Percentiles rank a stretch among this genome's conserved stretches.
phyloP scores from a whole-genome alignment of 2,329 filamentous ascomycete genomes.

The Penicillium oxalicum region DNA sequence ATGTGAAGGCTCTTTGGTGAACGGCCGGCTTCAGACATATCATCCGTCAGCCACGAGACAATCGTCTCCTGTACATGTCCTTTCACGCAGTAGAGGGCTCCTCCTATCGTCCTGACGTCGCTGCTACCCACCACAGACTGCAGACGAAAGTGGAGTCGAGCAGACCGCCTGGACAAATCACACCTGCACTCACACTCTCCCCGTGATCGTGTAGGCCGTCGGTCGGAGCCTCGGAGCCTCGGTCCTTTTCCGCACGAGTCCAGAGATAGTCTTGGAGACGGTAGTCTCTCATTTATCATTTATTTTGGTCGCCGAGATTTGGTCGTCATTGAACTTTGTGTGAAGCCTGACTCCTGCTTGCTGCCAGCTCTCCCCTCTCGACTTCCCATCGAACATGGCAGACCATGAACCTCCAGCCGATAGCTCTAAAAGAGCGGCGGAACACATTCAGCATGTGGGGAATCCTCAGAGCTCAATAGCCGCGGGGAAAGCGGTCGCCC shows the following conservation, averaged over 20 bases:
- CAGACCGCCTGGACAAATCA: conserved; percentile 10
- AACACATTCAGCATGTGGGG: conserved; percentile 15
- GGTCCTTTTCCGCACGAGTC: conserved; percentile 15
- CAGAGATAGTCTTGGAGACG: not conserved
- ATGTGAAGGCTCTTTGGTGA: too few relatives aligned
- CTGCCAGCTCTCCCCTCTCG: not conserved
- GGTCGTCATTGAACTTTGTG: not conserved
- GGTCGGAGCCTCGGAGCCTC: conserved; percentile 23
- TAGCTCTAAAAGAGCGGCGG: conserved; percentile 7
- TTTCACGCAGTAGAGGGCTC: too few relatives aligned
- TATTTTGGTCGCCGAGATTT: too few relatives aligned
- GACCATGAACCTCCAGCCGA: conserved; percentile 15
- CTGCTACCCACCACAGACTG: not conserved
- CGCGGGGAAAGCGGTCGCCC: conserved; percentile 21
- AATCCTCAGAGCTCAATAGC: conserved; percentile 9
- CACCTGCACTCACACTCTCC: conserved; percentile 5
- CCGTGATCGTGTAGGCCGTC: not conserved
- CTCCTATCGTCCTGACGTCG: not conserved
- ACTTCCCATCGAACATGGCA: conserved; percentile 14
- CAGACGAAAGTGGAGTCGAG: not conserved
- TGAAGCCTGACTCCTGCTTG: conserved; percentile 2
- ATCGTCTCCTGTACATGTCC: too few relatives aligned
- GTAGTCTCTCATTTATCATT: too few relatives aligned
- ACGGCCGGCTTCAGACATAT: too few relatives aligned
- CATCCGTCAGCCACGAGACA: too few relatives aligned